Conservation (phyloP, 805 yeast species). For the Peterozyma toletana region DNA sequence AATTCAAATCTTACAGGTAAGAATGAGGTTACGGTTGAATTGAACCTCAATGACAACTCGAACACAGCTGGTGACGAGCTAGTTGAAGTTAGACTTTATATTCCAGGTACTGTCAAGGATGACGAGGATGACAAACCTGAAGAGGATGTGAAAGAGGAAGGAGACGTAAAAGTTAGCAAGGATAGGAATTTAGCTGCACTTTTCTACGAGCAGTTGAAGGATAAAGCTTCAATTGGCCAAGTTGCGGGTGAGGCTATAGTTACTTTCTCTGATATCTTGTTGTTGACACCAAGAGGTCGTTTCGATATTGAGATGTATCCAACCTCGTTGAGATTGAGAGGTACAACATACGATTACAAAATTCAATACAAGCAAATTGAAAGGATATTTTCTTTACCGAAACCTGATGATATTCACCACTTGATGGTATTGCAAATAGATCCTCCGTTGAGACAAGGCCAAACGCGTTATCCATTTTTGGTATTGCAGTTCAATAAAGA, state of each 20-base stretch:
- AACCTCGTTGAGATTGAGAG: slow-evolving; percentile 81
- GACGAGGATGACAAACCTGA: slow-evolving; percentile 38
- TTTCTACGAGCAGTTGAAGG: slow-evolving; percentile 87
- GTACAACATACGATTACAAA: slow-evolving; percentile 96
- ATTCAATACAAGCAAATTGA: slow-evolving; percentile 86
- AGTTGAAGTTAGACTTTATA: slow-evolving; percentile 88
- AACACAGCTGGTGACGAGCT: slow-evolving; percentile 88
- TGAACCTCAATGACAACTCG: slow-evolving; percentile 47
- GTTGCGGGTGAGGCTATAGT: slow-evolving; percentile 93
- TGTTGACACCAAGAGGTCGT: slow-evolving; percentile 97
- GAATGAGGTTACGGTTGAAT: slow-evolving; percentile 88
- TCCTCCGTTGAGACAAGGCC: slow-evolving; percentile 98
- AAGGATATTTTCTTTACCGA: slow-evolving; percentile 86
- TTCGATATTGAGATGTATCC: slow-evolving; percentile 94
- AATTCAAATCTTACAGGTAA: slow-evolving; percentile 89
- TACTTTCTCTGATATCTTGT: slow-evolving; percentile 82
- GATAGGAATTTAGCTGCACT: slow-evolving; percentile 71
- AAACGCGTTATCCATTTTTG: slow-evolving; percentile 89
- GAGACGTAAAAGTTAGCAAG: slow-evolving; percentile 20
- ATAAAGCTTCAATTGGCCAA: slow-evolving; percentile 90
- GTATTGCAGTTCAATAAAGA: slow-evolving; percentile 85
- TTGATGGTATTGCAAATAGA: slow-evolving; percentile 84
- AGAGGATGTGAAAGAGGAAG: slow-evolving; percentile 16
- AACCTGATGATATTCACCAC: slow-evolving; percentile 90
- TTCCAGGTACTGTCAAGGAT: slow-evolving; percentile 72